phyloP scores from a whole-genome alignment of 2,329 filamentous ascomycete species.

The Fusarium cyanostomum region DNA sequence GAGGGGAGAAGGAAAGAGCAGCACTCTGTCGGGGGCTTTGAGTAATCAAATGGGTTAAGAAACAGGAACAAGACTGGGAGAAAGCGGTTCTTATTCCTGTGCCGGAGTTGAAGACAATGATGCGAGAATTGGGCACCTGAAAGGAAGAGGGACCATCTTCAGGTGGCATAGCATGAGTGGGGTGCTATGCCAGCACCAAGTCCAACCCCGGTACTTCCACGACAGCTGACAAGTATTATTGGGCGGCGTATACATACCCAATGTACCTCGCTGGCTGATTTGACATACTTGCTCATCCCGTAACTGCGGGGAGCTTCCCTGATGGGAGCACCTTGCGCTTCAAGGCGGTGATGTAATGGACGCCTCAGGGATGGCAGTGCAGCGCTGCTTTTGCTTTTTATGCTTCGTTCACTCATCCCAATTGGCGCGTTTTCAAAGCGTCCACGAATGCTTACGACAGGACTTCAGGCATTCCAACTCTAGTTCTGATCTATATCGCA shows the following conservation, averaged over 20 bases:
- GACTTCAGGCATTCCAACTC: conserved; percentile 3
- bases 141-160: conserved; percentile 26
- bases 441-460: conserved; percentile 14
- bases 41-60: not conserved
- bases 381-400: conserved; percentile 5
- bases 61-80: not conserved
- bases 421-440: not conserved
- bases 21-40: not conserved
- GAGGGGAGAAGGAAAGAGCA: not conserved
- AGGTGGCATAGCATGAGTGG: conserved; percentile 25
- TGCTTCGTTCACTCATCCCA: not conserved
- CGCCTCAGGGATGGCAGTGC: conserved; percentile 29
- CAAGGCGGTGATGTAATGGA: conserved; percentile 33
- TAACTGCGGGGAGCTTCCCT: conserved; percentile 36
- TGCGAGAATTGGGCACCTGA: conserved; percentile 42
- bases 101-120: conserved; percentile 30
- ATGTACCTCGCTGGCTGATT: not conserved
- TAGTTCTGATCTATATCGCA: not conserved
- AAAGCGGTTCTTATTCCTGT: conserved; percentile 6
- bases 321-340: conserved; percentile 2
- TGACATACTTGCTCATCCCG: conserved; percentile 10
- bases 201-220: conserved; percentile 17
- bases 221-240: conserved; percentile 14
- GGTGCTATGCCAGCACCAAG: conserved; percentile 22
- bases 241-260: fast-evolving